Evolutionary conservation across 2,329 filamentous ascomycete species (phyloP), one percentile per base, ranked within the genome.

Genomic region (Emmonsia crescens): DNA sequence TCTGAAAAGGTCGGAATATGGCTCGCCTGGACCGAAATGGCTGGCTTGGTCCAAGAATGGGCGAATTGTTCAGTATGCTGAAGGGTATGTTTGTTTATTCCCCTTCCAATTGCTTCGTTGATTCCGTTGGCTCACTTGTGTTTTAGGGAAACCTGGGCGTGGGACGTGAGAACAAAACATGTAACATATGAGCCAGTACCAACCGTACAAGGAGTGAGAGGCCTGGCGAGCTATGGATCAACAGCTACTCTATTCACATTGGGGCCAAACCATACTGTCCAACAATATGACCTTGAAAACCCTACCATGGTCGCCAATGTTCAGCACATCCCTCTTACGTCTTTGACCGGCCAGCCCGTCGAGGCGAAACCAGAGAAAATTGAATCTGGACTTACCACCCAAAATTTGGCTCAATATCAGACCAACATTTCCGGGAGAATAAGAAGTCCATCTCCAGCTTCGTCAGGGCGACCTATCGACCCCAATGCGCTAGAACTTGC

Each of bases 1-100:
- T 33, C 78, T 99, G 57, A 93, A 90, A 73, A 83, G 89, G 68
- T 86, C 86, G 8, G 91, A 96, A 64, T 86, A 86, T 66, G 86
- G 83, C 66, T 78, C 85, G 40, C 77, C 85, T 2, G 91, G 91
- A 1, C 88, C 89, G 44, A 96, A 96, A 72, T 99, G 94, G 94
- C 92, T 96, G 80, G 89, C 86, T 24, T 99, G 94, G 94, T 97
- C 94, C 0, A 97, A 96, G 77, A 97, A 96, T 77, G 94, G 94
- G 46, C 88, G 92, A 67, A 91, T 99, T 66, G 86, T 99, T 65
- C 94, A 99, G 75, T 92, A 86, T 75, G 89, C 89, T 5, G 91
- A 96, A 75, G 86, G 87, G 92, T 96, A 80, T 78, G 89, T 84
- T 60, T 42, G 59, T 48, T 38, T 59, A 42, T 5, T 40, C 19